A percentile compares a stretch with the other conserved stretches of the same genome.
Conservation (phyloP, 1,284 basidiomycete genomes). For the Tilletia caries region DNA sequence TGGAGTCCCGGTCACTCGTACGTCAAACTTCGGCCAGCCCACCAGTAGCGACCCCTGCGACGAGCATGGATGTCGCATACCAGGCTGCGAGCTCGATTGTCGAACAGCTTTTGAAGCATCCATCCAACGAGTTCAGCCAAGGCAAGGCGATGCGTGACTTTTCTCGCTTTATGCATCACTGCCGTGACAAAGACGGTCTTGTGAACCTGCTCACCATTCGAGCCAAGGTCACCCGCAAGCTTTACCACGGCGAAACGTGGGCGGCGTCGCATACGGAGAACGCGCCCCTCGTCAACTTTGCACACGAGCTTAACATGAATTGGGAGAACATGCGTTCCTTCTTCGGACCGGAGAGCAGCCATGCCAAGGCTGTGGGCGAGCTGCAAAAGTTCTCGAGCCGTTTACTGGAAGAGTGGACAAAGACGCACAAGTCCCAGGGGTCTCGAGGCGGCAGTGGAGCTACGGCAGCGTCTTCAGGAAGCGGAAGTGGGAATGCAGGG, state of each 20-base stretch:
- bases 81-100: neutral
- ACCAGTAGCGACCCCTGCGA: neutral
- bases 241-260: neutral
- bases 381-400: neutral
- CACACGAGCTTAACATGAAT: neutral
- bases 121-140: neutral
- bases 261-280: neutral
- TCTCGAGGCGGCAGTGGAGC: neutral
- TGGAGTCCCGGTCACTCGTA: too few relatives aligned
- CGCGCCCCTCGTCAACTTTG: neutral
- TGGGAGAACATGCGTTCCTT: neutral
- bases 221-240: neutral
- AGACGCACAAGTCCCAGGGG: neutral
- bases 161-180: neutral
- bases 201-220: neutral
- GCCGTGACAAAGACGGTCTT: too few relatives aligned
- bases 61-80: neutral
- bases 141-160: neutral
- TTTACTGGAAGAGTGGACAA: neutral
- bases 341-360: neutral
- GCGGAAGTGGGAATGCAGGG: neutral
- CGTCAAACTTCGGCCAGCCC: neutral
- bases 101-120: neutral
- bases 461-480: neutral
- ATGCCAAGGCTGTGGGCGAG: neutral